Conservation (phyloP, 1,139 yeast genomes). For the Hemisphaericaspora xylanilytica region DNA sequence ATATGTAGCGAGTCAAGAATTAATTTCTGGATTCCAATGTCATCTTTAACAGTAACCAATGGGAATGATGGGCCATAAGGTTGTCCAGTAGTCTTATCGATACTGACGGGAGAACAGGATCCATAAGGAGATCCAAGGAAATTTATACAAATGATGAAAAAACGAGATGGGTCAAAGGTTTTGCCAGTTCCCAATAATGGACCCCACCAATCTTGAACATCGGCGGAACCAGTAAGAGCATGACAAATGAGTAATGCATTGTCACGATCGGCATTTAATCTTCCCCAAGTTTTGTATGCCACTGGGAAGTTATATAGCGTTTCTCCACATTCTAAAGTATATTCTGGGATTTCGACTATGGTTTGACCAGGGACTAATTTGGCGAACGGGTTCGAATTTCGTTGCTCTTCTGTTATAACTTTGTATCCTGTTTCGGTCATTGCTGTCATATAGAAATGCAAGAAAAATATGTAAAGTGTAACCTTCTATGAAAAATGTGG, state of each 20-base stretch:
- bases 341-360: constrained; percentile 75
- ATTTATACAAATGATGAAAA: constrained; percentile 82
- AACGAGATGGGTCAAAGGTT: constrained; percentile 88
- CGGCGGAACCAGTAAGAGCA: constrained; percentile 94
- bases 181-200: constrained; percentile 82
- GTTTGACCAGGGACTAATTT: constrained; percentile 76
- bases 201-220: constrained; percentile 99
- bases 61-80: constrained; percentile 96
- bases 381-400: constrained; percentile 59
- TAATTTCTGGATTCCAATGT: constrained; percentile 73
- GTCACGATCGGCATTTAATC: constrained; percentile 59
- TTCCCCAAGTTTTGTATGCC: constrained; percentile 96
- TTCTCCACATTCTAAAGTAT: constrained; percentile 81
- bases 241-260: constrained; percentile 89
- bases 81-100: constrained; percentile 67
- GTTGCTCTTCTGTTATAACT: constrained; percentile 49
- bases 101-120: constrained; percentile 84
- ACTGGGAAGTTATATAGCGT: constrained; percentile 72
- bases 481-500: too few relatives aligned
- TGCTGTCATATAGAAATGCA: not conserved
- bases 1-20: constrained; percentile 77
- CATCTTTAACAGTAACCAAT: constrained; percentile 86
- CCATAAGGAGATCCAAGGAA: constrained; percentile 97
- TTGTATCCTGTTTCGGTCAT: constrained; percentile 19
- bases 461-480: not conserved